Conservation (phyloP, 768 basidiomycete species). For the Psilocybe tampanensis region DNA sequence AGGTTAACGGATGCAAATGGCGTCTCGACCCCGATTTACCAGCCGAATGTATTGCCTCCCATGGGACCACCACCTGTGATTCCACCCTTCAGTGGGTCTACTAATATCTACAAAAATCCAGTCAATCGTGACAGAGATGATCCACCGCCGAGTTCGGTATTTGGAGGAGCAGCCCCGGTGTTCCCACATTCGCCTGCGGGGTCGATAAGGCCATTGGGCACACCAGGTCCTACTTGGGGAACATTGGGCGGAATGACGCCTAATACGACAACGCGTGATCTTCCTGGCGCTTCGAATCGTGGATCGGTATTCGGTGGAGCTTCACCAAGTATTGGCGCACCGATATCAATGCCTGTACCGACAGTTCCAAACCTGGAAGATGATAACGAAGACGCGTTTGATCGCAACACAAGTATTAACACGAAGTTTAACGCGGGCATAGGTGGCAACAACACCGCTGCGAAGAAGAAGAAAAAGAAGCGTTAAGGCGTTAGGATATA, state of each 20-base stretch:
- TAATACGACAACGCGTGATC: constrained; percentile 5
- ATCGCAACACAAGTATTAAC: constrained; percentile 22
- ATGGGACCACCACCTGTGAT: constrained; percentile 14
- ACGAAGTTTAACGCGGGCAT: constrained; percentile 22
- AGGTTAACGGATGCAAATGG: constrained; percentile 21
- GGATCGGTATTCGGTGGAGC: constrained; percentile 16
- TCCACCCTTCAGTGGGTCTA: neutral
- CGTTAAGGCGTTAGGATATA: neutral
- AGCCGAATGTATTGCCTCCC: constrained; percentile 8
- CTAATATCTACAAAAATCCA: constrained; percentile 24
- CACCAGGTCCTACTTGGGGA: neutral
- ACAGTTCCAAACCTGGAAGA: constrained; percentile 10
- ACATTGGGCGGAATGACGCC: constrained; percentile 20
- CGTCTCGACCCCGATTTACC: constrained; percentile 22
- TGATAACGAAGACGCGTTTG: constrained; percentile 22
- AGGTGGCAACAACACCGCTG: neutral
- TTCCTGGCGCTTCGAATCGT: constrained; percentile 14
- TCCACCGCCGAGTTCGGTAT: neutral
- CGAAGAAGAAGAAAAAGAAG: constrained; percentile 20
- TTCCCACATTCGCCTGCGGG: constrained; percentile 11
- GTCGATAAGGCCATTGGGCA: constrained; percentile 1
- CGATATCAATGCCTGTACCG: constrained; percentile 6
- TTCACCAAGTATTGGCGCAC: neutral
- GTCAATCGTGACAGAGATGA: constrained; percentile 11
- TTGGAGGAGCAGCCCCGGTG: neutral